Percentiles rank a stretch among this genome's conserved stretches.
These are phyloP conservation scores for Gloeopeniophorella convolvens DNA, from an alignment of 768 basidiomycete species.

Conservation along the genomic window DNA sequence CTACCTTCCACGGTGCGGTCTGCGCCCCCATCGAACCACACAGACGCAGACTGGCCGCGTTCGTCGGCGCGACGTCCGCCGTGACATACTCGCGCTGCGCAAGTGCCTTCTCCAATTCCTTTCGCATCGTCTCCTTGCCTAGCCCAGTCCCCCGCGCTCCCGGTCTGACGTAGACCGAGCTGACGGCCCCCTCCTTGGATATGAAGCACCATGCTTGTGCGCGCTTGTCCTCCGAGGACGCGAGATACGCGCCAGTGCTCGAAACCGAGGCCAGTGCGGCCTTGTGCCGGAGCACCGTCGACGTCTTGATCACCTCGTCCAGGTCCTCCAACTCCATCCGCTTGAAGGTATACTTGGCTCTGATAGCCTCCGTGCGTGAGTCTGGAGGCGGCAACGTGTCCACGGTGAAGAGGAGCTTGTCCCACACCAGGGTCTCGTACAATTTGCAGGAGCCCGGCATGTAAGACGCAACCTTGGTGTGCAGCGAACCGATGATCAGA, in stretches of 20 bases:
- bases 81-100: background rate
- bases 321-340: background rate
- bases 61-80: background rate
- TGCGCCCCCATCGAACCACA: background rate
- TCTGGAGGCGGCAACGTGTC: background rate
- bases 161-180: constrained; percentile 12
- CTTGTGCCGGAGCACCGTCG: background rate
- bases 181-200: constrained; percentile 5
- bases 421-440: background rate
- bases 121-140: constrained; percentile 8
- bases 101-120: constrained; percentile 5
- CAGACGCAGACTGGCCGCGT: background rate
- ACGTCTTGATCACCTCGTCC: background rate
- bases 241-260: constrained; percentile 5
- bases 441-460: background rate
- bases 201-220: constrained; percentile 12
- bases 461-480: background rate
- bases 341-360: background rate
- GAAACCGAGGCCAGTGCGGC: background rate
- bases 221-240: background rate
- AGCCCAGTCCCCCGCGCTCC: constrained; percentile 1
- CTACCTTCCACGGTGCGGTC: constrained; percentile 1
- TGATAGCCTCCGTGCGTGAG: background rate
- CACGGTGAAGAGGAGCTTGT: constrained; percentile 1
- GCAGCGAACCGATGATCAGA: background rate